phyloP scores from a whole-genome alignment of 768 basidiomycete genomes.

The Lactarius evosmus region DNA sequence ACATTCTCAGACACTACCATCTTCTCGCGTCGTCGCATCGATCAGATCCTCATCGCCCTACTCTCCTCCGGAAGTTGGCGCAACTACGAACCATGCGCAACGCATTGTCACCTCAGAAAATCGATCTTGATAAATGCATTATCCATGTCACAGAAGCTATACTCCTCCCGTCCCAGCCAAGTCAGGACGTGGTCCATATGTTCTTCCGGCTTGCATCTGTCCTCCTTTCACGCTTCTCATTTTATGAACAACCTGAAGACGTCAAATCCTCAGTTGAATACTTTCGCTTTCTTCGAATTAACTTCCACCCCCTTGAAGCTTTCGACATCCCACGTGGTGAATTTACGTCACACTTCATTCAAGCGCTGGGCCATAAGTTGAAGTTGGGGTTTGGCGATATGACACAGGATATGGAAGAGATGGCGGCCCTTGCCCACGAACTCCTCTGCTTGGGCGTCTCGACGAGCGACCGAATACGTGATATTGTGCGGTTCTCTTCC shows the following conservation, averaged over 20 bases:
- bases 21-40: not conserved
- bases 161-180: no score
- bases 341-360: not conserved
- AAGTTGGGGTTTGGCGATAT: no score
- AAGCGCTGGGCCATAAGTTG: not conserved
- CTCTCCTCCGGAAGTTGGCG: not conserved
- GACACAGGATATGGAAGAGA: not conserved
- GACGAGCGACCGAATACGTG: not conserved
- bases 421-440: not conserved
- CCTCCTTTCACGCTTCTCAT: not conserved
- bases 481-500: not conserved
- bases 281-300: not conserved
- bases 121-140: not conserved
- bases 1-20: not conserved
- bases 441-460: not conserved
- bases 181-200: no score
- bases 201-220: not conserved
- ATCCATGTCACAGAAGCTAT: no score
- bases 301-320: not conserved
- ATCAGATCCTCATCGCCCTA: not conserved
- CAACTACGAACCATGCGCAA: not conserved
- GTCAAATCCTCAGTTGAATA: not conserved
- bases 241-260: not conserved
- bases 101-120: not conserved
- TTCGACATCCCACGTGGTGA: not conserved